phyloP scores from a whole-genome alignment of 768 basidiomycete species.

The Xanthoconium stramineum region DNA sequence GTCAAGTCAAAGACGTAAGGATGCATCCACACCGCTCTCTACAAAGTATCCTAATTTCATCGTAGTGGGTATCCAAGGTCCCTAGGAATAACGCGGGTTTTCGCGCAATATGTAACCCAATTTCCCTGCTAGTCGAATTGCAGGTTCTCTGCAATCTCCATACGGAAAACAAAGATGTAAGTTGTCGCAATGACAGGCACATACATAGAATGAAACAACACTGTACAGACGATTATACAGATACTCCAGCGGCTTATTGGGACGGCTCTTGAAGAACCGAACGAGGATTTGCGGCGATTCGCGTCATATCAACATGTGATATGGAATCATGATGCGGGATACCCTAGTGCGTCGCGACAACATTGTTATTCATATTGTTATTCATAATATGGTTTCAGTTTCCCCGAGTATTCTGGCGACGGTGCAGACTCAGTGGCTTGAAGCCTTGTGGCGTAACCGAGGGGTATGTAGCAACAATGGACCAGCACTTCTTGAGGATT shows the following conservation, averaged over 20 bases:
- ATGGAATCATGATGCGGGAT: slow-evolving; percentile 44
- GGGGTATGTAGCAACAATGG: slow-evolving; percentile 6
- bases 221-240: slow-evolving; percentile 14
- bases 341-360: slow-evolving; percentile 35
- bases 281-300: slow-evolving; percentile 42
- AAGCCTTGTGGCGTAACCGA: slow-evolving; percentile 42
- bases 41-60: not conserved
- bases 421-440: slow-evolving; percentile 48
- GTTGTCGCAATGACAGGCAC: not conserved
- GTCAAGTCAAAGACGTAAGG: slow-evolving; percentile 24
- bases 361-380: not conserved
- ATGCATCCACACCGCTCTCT: not conserved
- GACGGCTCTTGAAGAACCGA: slow-evolving; percentile 33
- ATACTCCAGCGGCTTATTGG: slow-evolving; percentile 38
- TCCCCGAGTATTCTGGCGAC: slow-evolving; percentile 30
- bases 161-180: slow-evolving; percentile 15
- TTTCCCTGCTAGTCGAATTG: slow-evolving; percentile 26
- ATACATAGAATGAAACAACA: not conserved
- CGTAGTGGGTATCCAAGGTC: slow-evolving; percentile 16
- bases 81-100: not conserved
- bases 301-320: slow-evolving; percentile 54
- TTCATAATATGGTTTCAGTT: slow-evolving; percentile 25
- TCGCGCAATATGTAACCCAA: slow-evolving; percentile 12
- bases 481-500: not conserved
- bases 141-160: slow-evolving; percentile 18